Conservation (phyloP, 345 rosid genomes). For the Mangifera indica region DNA sequence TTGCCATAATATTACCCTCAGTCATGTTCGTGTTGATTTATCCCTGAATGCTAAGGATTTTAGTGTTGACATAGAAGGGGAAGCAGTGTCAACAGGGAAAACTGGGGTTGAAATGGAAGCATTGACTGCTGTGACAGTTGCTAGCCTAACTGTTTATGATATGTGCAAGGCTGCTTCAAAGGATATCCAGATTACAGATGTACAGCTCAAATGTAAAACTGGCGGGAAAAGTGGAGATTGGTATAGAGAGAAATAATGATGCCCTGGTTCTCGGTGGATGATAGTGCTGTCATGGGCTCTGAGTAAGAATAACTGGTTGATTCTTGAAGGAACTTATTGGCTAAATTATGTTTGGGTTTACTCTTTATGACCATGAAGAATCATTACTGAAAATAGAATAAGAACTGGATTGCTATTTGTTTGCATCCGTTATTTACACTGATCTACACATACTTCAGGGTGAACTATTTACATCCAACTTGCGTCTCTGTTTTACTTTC, state of each 20-base stretch:
- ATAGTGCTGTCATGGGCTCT: not conserved
- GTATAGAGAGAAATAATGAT: slow-evolving; percentile 46
- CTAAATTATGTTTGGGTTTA: not conserved
- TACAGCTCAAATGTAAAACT: slow-evolving; percentile 63
- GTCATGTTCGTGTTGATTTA: slow-evolving; percentile 69
- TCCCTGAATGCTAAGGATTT: slow-evolving; percentile 54
- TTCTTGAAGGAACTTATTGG: not conserved
- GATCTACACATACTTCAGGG: not conserved
- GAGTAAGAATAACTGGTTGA: not conserved
- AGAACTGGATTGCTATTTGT: not conserved
- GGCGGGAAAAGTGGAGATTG: slow-evolving; percentile 90
- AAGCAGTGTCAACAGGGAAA: slow-evolving; percentile 72
- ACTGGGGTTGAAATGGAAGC: slow-evolving; percentile 98
- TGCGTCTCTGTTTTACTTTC: not conserved
- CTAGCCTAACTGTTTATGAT: slow-evolving; percentile 88
- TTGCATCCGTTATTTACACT: not conserved
- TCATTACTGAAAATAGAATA: too few relatives aligned
- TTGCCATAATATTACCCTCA: slow-evolving; percentile 76
- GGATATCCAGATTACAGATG: slow-evolving; percentile 60
- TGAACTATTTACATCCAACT: not conserved
- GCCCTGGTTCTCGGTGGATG: not conserved
- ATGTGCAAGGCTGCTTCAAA: slow-evolving; percentile 98
- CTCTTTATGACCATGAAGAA: not conserved
- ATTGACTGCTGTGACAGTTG: slow-evolving; percentile 72
- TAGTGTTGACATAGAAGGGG: slow-evolving; percentile 79